phyloP scores from a whole-genome alignment of 495 filamentous ascomycete species.

The Penicillium verhagenii region DNA sequence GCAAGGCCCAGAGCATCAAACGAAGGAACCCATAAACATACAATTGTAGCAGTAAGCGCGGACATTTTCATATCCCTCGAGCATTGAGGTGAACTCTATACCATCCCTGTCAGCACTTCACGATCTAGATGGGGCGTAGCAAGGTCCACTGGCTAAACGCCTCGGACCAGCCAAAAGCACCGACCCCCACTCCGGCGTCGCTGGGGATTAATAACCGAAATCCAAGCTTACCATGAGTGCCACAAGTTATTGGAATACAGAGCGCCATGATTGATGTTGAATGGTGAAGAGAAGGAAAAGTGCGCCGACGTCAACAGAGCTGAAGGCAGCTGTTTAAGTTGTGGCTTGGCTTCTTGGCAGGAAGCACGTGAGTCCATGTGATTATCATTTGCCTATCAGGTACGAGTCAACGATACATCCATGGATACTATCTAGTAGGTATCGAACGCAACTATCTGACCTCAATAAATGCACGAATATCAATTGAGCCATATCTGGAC shows the following conservation, averaged over 20 bases:
- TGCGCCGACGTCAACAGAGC: not conserved
- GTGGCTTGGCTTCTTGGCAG: constrained; percentile 30
- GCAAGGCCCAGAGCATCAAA: not conserved
- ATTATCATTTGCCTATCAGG: constrained; percentile 12
- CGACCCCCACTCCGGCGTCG: constrained; percentile 8
- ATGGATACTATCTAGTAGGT: no score
- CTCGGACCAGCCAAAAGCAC: constrained; percentile 10
- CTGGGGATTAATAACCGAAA: not conserved
- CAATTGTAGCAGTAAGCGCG: constrained; percentile 57
- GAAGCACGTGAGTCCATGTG: constrained; percentile 27
- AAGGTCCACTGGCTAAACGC: constrained; percentile 14
- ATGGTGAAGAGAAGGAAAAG: not conserved
- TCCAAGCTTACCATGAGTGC: constrained; percentile 46
- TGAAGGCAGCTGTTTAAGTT: constrained; percentile 26
- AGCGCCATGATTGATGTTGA: constrained; percentile 43
- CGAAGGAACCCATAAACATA: constrained; percentile 22
- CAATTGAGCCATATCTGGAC: no score
- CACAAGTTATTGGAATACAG: constrained; percentile 51
- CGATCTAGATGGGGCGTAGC: constrained; percentile 5
- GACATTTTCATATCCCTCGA: constrained; percentile 55
- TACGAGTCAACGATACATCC: not conserved
- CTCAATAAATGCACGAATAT: no score
- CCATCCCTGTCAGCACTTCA: constrained; percentile 4
- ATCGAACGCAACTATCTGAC: no score
- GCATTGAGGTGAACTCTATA: constrained; percentile 51